These are phyloP conservation scores for Fragaria vesca DNA, from an alignment of 306 rosid species.

Conservation along the genomic window DNA sequence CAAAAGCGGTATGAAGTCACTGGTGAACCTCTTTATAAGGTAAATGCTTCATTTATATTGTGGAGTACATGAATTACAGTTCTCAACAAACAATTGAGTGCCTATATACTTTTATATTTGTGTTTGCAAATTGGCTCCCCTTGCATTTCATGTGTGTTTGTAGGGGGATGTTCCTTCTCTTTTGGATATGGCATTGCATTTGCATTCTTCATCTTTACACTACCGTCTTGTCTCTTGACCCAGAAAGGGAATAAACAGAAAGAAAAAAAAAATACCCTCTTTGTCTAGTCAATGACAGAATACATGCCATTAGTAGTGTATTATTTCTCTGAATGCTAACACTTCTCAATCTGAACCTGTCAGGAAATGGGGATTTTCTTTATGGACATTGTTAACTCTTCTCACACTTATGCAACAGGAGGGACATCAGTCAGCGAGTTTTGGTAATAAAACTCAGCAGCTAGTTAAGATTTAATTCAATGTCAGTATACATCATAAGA, in stretches of 20 bases:
- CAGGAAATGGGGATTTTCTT: constrained; percentile 80
- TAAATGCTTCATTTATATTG: constrained; percentile 28
- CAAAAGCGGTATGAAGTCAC: constrained; percentile 85
- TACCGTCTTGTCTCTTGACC: background rate
- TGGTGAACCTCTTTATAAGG: constrained; percentile 88
- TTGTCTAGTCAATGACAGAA: background rate
- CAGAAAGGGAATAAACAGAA: background rate
- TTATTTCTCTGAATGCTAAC: background rate
- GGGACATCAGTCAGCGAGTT: constrained; percentile 79
- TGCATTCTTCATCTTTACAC: background rate
- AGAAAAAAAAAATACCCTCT: background rate
- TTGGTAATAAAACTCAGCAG: constrained; percentile 52
- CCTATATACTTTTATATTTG: constrained; percentile 1
- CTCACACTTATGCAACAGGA: constrained; percentile 97
- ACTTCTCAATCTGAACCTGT: constrained; percentile 11
- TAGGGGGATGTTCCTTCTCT: background rate
- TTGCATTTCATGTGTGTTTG: background rate
- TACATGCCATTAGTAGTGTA: background rate
- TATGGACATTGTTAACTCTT: constrained; percentile 78
- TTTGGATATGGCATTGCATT: background rate
- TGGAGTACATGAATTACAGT: constrained; percentile 8
- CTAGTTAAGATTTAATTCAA: constrained; percentile 4
- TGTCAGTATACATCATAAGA: constrained; percentile 18
- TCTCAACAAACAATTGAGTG: constrained; percentile 13
- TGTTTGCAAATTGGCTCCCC: background rate